phyloP scores from a whole-genome alignment of 306 rosid species.

The Begonia loranthoides region DNA sequence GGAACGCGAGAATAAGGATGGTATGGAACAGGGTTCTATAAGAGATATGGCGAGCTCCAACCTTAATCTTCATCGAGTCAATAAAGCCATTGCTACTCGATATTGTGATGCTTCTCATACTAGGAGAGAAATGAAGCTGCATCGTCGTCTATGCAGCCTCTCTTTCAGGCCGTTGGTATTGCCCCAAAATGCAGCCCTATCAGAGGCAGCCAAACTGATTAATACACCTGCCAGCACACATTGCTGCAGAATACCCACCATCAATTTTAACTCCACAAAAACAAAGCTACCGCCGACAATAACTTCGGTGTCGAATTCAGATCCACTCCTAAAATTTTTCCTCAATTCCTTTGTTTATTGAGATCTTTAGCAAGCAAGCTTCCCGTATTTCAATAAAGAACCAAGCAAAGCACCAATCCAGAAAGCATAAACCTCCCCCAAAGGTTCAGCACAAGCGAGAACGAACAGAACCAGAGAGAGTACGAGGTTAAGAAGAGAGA shows the following conservation, averaged over 20 bases:
- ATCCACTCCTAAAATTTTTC: constrained; percentile 12
- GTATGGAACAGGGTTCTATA: constrained; percentile 98
- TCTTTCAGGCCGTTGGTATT: constrained; percentile 21
- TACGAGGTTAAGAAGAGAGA: constrained; percentile 3
- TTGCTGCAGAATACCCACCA: constrained; percentile 44
- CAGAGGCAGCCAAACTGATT: constrained; percentile 18
- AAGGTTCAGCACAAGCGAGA: constrained; percentile 3
- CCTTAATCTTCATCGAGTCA: constrained; percentile 99
- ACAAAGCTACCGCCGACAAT: constrained; percentile 18
- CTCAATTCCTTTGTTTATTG: neutral
- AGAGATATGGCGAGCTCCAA: constrained; percentile 99
- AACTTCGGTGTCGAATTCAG: constrained; percentile 12
- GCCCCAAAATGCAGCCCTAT: constrained; percentile 20
- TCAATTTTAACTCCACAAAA: constrained; percentile 45
- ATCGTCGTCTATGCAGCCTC: constrained; percentile 92
- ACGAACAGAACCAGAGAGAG: constrained; percentile 3
- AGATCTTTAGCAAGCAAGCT: neutral
- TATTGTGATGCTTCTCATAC: constrained; percentile 99
- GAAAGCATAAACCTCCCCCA: neutral
- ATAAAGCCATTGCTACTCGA: constrained; percentile 98
- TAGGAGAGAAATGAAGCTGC: constrained; percentile 99
- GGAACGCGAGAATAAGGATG: constrained; percentile 88
- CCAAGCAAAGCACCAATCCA: neutral
- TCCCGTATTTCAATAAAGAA: too few relatives aligned
- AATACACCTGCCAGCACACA: constrained; percentile 23